A percentile compares a stretch with the other conserved stretches of the same genome.
phyloP scores from a whole-genome alignment of 495 filamentous ascomycete species.

The Xylaria telfairii region DNA sequence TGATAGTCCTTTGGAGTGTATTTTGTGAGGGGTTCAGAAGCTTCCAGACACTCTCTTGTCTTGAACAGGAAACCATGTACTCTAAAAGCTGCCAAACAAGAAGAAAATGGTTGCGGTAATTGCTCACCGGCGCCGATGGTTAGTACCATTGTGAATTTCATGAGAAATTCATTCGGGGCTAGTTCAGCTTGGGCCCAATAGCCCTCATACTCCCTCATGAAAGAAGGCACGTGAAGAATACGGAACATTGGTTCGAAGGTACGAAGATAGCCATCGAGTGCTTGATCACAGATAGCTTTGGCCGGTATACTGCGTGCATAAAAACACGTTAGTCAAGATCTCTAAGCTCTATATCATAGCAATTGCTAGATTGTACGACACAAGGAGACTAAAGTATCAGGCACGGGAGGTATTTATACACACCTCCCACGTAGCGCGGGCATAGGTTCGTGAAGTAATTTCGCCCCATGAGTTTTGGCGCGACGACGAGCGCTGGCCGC shows the following conservation, averaged over 20 bases:
- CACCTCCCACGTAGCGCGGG: constrained; percentile 1
- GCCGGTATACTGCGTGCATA: constrained; percentile 17
- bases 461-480: constrained; percentile 6
- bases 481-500: constrained; percentile 18
- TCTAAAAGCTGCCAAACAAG: too few relatives aligned
- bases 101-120: too few relatives aligned
- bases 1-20: too few relatives aligned
- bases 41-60: too few relatives aligned
- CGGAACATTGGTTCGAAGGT: constrained; percentile 24
- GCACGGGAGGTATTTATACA: too few relatives aligned
- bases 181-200: constrained; percentile 4
- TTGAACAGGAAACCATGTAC: too few relatives aligned
- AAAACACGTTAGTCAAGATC: too few relatives aligned
- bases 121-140: constrained; percentile 3
- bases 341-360: too few relatives aligned
- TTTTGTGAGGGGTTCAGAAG: too few relatives aligned
- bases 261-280: constrained; percentile 19
- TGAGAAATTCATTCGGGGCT: constrained; percentile 10
- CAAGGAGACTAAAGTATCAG: too few relatives aligned
- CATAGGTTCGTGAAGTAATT: constrained; percentile 18
- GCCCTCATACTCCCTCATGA: constrained; percentile 15
- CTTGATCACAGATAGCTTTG: constrained; percentile 14
- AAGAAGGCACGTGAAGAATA: constrained; percentile 18
- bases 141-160: constrained; percentile 20
- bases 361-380: too few relatives aligned